A percentile compares a stretch with the other conserved stretches of the same genome.
phyloP scores from a whole-genome alignment of 805 yeast genomes.

The Yamadazyma ubonensis region DNA sequence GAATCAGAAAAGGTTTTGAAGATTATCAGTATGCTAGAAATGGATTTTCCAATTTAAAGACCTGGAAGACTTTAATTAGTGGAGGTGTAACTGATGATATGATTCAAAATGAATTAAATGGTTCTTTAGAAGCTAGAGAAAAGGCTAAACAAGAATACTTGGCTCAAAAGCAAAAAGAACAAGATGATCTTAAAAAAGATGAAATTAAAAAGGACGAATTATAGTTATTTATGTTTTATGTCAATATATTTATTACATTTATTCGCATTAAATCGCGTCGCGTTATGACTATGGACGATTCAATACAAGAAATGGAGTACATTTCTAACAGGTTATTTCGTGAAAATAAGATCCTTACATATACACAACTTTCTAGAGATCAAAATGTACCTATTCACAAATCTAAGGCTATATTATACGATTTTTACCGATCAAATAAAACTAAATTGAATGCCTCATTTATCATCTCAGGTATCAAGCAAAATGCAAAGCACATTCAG shows the following conservation, averaged over 20 bases:
- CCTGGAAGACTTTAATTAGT: conserved; percentile 54
- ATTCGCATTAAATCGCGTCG: conserved; percentile 7
- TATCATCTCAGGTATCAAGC: conserved; percentile 38
- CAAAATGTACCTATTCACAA: conserved; percentile 35
- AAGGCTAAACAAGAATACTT: conserved; percentile 17
- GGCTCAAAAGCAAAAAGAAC: conserved; percentile 7
- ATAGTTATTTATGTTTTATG: conserved; percentile 2
- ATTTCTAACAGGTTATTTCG: conserved; percentile 27
- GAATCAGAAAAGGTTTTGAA: conserved; percentile 64
- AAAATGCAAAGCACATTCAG: conserved; percentile 19
- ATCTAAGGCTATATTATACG: conserved; percentile 40
- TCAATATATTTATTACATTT: background rate
- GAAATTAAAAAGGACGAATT: conserved; percentile 8
- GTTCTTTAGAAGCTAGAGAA: conserved; percentile 31
- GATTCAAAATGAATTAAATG: conserved; percentile 39
- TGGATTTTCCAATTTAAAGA: conserved; percentile 66
- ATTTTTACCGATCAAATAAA: conserved; percentile 37
- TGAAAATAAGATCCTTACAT: conserved; percentile 33
- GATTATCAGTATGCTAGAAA: conserved; percentile 69
- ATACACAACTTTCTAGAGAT: conserved; percentile 41
- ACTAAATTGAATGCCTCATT: conserved; percentile 40
- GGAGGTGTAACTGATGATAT: conserved; percentile 43
- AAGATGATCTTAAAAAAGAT: background rate
- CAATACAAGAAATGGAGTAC: conserved; percentile 28
- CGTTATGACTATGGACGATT: conserved; percentile 34